Percentiles rank a stretch among this genome's conserved stretches.
Conservation (phyloP, 2,329 filamentous ascomycete species). For the Aspergillus pseudonomiae region DNA sequence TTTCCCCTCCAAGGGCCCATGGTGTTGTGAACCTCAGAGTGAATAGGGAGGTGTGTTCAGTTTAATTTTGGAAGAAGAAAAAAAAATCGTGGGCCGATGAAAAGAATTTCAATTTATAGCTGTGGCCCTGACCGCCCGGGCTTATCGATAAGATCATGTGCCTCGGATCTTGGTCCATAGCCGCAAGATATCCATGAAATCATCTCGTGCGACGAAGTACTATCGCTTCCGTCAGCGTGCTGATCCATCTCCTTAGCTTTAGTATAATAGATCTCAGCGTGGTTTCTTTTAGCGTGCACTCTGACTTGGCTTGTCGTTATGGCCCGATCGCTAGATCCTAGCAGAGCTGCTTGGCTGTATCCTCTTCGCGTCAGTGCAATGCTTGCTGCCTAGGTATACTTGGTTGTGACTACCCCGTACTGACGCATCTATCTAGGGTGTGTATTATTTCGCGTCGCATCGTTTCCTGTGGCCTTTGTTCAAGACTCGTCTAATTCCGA, state of each 20-base stretch:
- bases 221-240: not conserved
- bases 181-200: constrained; percentile 1
- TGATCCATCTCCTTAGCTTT: not conserved
- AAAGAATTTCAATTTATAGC: constrained; percentile 29
- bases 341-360: constrained; percentile 50
- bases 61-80: constrained; percentile 38
- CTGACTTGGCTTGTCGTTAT: constrained; percentile 3
- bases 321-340: constrained; percentile 28
- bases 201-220: not conserved
- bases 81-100: constrained; percentile 24
- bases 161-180: constrained; percentile 15
- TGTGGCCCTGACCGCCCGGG: constrained; percentile 22
- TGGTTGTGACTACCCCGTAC: not conserved
- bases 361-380: constrained; percentile 47
- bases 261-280: not conserved
- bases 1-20: constrained; percentile 52
- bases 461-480: constrained; percentile 83
- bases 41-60: constrained; percentile 51
- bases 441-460: constrained; percentile 78
- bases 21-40: constrained; percentile 45
- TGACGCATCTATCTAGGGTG: constrained; percentile 56
- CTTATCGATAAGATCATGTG: constrained; percentile 40
- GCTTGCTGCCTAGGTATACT: constrained; percentile 8
- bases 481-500: constrained; percentile 73
- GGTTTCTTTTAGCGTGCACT: not conserved